Evolutionary conservation across 148 eudicot species (phyloP), one percentile per base, ranked within the genome.

Genomic region (Amaranthus hypochondriacus): DNA sequence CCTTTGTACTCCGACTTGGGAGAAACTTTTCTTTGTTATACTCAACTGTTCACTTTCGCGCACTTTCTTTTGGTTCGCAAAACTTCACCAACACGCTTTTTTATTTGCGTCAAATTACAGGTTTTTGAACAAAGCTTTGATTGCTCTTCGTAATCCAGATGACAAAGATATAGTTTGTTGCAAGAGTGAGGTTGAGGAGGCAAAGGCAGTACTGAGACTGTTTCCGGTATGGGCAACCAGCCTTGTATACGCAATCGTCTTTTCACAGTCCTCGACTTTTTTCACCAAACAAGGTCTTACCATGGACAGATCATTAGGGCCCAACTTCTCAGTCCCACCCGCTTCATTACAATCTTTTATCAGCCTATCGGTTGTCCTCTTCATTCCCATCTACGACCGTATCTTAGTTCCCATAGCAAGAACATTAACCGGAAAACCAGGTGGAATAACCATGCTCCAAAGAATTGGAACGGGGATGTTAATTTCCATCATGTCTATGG

Each of bases 231-330:
- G 96, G 96, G 81, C 75, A 13, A 67, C 83, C 48, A 79, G 88
- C 77, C 65, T 88, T 58, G 84, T 59, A 1, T 90, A 88, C 64
- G 92, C 79, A 12, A 64, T 90, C 12, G 89, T 90, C 1, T 87
- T 82, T 57, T 76, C 93, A 48, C 96, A 91, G 50, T 70, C 77
- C 3, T 77, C 87, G 7, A 89, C 96, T 14, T 81, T 91, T 39
- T 91, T 91, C 79, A 89, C 93, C 50, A 86, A 91, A 74, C 96
- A 91, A 79, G 96, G 87, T 75, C 76, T 74, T 4, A 89, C 96
- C n/a, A 81, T 91, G 84, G 88, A 91, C 77, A 82, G 91, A 73
- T 78, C 87, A 13, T 54, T 91, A 44, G 79, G 83, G 6, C 28
- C 85, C 14, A 79, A 48, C 58, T 78, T 89, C 14, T 9, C 83